phyloP scores from a whole-genome alignment of 495 filamentous ascomycete genomes.

The Chaetomium fimeti region DNA sequence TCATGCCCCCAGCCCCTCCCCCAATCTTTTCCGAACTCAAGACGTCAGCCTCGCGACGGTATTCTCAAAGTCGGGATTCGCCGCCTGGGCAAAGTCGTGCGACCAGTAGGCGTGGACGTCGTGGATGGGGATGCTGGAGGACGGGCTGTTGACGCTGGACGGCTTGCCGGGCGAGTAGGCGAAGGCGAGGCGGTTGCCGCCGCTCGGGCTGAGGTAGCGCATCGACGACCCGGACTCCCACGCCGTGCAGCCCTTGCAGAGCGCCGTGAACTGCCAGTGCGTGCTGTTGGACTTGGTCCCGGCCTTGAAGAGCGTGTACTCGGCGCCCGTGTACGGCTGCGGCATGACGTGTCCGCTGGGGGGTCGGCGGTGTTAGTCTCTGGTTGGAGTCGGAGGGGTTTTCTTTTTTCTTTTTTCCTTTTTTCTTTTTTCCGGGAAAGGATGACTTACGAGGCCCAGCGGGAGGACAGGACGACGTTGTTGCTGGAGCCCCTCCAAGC shows the following conservation, averaged over 20 bases:
- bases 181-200: conserved; percentile 45
- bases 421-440: too few species aligned
- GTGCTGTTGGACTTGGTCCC: conserved; percentile 43
- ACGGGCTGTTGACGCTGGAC: conserved; percentile 33
- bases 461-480: conserved; percentile 31
- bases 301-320: conserved; percentile 36
- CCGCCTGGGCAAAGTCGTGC: conserved; percentile 42
- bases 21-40: not conserved
- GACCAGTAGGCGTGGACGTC: conserved; percentile 46
- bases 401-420: too few species aligned
- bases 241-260: conserved; percentile 45
- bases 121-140: conserved; percentile 39
- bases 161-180: conserved; percentile 41
- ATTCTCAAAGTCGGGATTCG: conserved; percentile 39
- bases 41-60: conserved; percentile 31
- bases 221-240: conserved; percentile 32
- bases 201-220: conserved; percentile 38
- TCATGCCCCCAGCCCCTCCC: not conserved
- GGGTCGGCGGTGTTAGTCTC: not conserved
- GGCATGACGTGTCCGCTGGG: conserved; percentile 39
- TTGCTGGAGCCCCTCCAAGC: conserved; percentile 38
- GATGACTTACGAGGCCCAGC: conserved; percentile 43
- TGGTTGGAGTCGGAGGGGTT: not conserved
- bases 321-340: conserved; percentile 31
- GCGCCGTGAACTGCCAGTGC: conserved; percentile 48